phyloP scores from a whole-genome alignment of 1,284 basidiomycete genomes.

The Ceratobasidium sp. region DNA sequence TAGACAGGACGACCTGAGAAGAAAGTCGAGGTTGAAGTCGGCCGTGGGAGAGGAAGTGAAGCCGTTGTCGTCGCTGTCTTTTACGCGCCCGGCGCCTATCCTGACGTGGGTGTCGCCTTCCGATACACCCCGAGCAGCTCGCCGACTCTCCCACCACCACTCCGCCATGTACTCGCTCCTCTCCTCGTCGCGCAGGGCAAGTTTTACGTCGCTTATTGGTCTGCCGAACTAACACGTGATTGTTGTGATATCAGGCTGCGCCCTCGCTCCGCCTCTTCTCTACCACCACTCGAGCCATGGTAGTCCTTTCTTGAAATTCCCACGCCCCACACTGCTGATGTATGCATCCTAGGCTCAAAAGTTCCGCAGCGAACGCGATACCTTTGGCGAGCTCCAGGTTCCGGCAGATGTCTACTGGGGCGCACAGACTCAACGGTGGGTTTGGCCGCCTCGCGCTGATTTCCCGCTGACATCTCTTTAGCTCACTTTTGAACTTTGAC shows the following conservation, averaged over 20 bases:
- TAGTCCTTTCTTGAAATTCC: background rate
- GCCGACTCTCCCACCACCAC: constrained; percentile 1
- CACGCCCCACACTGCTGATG: no score
- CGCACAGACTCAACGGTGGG: constrained; percentile 95
- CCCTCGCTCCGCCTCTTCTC: constrained; percentile 41
- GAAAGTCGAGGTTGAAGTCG: no score
- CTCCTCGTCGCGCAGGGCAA: constrained; percentile 26
- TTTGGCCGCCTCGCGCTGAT: constrained; percentile 21
- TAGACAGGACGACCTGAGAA: no score
- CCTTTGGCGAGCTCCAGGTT: constrained; percentile 93
- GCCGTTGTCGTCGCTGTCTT: background rate
- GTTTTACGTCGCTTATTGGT: background rate
- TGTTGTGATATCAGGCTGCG: constrained; percentile 25
- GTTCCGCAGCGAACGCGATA: constrained; percentile 80
- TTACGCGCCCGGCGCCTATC: background rate
- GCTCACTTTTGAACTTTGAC: constrained; percentile 97
- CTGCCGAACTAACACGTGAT: constrained; percentile 32
- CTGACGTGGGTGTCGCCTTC: constrained; percentile 13
- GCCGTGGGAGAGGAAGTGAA: no score
- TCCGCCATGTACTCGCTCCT: constrained; percentile 33
- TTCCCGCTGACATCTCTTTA: constrained; percentile 53
- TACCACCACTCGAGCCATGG: constrained; percentile 40
- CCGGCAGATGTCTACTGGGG: constrained; percentile 98
- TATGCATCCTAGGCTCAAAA: constrained; percentile 33
- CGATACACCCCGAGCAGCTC: constrained; percentile 26